Evolutionary conservation across 805 yeast genomes (phyloP), one percentile per base, ranked within the genome.

Genomic region (Barnettozyma sp.): DNA sequence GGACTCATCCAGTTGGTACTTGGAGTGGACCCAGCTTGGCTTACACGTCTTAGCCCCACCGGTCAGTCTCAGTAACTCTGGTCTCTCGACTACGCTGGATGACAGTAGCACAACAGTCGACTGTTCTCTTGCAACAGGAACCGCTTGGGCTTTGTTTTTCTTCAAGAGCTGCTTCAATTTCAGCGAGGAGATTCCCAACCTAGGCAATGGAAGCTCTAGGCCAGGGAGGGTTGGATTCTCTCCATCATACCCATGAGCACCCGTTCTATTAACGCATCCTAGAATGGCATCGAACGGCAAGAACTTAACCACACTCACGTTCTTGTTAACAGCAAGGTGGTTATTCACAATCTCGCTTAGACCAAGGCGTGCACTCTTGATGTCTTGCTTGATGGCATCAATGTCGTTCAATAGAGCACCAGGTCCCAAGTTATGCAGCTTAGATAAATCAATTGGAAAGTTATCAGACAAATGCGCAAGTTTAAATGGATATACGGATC

Each of bases 401-500:
- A 75, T 56, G 54, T 62, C 62, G 12, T 42, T 48, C 19, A 62
- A 46, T 27, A 55, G 42, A 13, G 50, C 40, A 29, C 50, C 52
- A 13, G 58, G 52, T 3, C 56, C 56, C 17, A 45, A 38, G 31
- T 30, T 35, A 29, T 50, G 54, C 35, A 66, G 49, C 19, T 58
- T 58, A 24, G 59, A 50, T 26, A 63, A 52, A 31, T 71, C 61
- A 17, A 79, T 58, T 37, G 88, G 88, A 70, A 79, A 80, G 26
- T 59, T 50, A 17, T 68, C 65, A 12, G 85, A 71, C 31, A 84
- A 63, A 60, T 84, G 81, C 25, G 86, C 69, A 47, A 88, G 69
- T 61, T 86, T 90, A 69, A 90, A 85, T 39, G 98, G 97, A 60
- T 76, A 90, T 22, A 92, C 97, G 19, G 95, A 83, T 48, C 74